phyloP scores from a whole-genome alignment of 129 eudicot species.

The Arctium lappa region DNA sequence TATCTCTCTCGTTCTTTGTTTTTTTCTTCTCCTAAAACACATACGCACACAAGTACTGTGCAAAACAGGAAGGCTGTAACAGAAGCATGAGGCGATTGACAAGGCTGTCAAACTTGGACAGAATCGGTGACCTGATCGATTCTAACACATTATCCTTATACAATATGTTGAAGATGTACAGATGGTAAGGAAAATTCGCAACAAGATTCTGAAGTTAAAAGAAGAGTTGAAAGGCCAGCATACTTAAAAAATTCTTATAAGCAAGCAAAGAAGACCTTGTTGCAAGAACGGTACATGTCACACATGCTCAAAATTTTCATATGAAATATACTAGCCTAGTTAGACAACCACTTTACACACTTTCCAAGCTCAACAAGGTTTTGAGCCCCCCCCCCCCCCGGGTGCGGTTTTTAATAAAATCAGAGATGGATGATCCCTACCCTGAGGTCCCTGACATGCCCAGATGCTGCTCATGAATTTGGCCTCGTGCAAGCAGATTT shows the following conservation, averaged over 20 bases:
- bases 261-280: neutral
- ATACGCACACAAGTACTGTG: no score
- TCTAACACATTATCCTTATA: neutral
- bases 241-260: neutral
- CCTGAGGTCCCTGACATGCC: neutral
- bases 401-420: no score
- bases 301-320: neutral
- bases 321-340: neutral
- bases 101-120: no score
- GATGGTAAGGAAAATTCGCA: neutral
- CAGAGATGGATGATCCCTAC: neutral
- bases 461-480: neutral
- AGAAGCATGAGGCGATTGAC: no score
- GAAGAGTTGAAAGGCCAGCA: neutral
- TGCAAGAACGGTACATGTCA: neutral
- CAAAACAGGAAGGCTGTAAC: no score
- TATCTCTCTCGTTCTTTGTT: no score
- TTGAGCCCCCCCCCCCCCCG: no score
- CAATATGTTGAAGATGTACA: neutral
- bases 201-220: neutral
- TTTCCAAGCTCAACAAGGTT: neutral
- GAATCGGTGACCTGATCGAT: no score
- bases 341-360: neutral
- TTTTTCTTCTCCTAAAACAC: no score
- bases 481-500: neutral